These are phyloP conservation scores for Sugiyamaella valdiviana DNA, from an alignment of 805 yeast genomes.

Conservation along the genomic window DNA sequence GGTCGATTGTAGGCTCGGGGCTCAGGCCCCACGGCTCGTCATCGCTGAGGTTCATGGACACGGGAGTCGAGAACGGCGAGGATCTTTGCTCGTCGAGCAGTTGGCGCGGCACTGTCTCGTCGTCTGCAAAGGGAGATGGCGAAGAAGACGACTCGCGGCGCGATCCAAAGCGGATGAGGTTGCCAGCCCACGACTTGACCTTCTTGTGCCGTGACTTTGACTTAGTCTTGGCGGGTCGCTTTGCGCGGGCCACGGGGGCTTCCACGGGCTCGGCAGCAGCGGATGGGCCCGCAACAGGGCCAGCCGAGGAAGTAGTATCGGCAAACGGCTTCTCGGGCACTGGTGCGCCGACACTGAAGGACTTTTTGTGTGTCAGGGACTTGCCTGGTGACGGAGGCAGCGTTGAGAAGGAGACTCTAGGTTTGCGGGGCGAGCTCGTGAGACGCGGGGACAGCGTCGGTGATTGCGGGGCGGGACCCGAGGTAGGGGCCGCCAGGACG, in stretches of 20 bases:
- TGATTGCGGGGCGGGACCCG: neutral
- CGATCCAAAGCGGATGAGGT: conserved; percentile 19
- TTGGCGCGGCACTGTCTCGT: conserved; percentile 16
- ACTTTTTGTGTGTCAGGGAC: too few relatives aligned
- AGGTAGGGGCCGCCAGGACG: neutral
- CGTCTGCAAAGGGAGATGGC: neutral
- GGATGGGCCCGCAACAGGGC: too few relatives aligned
- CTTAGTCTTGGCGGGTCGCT: conserved; percentile 1
- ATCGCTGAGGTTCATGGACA: conserved; percentile 10
- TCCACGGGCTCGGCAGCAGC: too few relatives aligned
- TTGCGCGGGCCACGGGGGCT: too few relatives aligned
- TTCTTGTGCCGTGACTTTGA: conserved; percentile 28
- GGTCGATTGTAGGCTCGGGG: conserved; percentile 52
- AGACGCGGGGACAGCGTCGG: too few relatives aligned
- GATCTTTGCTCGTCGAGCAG: conserved; percentile 16
- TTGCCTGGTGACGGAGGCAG: neutral
- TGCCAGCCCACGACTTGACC: conserved; percentile 38
- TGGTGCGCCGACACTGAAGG: too few relatives aligned
- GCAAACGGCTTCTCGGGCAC: too few relatives aligned
- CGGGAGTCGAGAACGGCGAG: conserved; percentile 14
- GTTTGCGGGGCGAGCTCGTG: too few relatives aligned
- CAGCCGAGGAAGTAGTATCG: too few relatives aligned
- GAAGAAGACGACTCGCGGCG: conserved; percentile 2
- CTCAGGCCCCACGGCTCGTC: conserved; percentile 23
- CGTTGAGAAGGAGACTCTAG: too few relatives aligned